Conservation (phyloP, 2,329 filamentous ascomycete species). For the Cladosporium velox region DNA sequence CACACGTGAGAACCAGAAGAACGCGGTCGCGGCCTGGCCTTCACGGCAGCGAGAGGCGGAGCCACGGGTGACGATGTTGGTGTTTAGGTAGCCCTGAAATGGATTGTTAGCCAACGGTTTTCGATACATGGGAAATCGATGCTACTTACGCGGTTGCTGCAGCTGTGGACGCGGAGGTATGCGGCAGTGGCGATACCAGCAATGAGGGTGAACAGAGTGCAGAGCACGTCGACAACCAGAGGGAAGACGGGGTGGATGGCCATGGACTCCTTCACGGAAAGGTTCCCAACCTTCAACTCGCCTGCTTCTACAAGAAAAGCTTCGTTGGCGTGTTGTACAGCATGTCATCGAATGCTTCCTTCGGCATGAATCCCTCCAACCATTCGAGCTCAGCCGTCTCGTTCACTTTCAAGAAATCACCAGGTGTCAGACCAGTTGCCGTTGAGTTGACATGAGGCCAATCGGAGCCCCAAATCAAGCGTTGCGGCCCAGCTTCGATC, state of each 20-base stretch:
- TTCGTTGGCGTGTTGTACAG: background rate
- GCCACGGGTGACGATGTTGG: constrained; percentile 45
- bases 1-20: constrained; percentile 69
- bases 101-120: constrained; percentile 17
- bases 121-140: constrained; percentile 22
- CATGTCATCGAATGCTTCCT: background rate
- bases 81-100: constrained; percentile 40
- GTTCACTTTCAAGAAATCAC: background rate
- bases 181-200: constrained; percentile 70
- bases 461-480: constrained; percentile 6
- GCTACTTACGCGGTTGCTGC: constrained; percentile 58
- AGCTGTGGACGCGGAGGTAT: constrained; percentile 69
- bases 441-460: constrained; percentile 10
- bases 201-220: constrained; percentile 70
- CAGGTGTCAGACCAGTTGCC: background rate
- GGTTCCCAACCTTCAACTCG: background rate
- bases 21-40: constrained; percentile 72
- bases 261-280: constrained; percentile 56
- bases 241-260: constrained; percentile 54
- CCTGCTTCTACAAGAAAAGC: background rate
- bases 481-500: background rate
- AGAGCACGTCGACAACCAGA: constrained; percentile 59
- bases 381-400: background rate
- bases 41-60: constrained; percentile 71
- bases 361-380: background rate